Conservation (phyloP, 768 basidiomycete species). For the Leccinum disarticulatum region DNA sequence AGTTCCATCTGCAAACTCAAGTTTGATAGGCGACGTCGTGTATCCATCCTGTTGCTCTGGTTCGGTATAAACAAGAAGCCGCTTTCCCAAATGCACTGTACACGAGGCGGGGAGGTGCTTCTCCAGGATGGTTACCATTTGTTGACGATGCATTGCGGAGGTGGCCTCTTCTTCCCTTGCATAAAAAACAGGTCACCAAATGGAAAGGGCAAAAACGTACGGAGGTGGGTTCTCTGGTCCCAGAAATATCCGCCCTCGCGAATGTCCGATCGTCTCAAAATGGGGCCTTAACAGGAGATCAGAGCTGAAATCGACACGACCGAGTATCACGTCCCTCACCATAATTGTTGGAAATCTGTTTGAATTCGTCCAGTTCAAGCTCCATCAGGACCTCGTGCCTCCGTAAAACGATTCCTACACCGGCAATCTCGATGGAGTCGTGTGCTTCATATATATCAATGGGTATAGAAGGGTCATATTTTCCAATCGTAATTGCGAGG, state of each 20-base stretch:
- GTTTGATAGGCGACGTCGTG: constrained; percentile 17
- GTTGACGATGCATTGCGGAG: constrained; percentile 21
- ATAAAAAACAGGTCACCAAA: neutral
- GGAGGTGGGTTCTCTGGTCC: constrained; percentile 18
- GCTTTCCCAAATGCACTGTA: constrained; percentile 17
- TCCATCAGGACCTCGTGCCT: constrained; percentile 40
- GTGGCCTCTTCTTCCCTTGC: constrained; percentile 4
- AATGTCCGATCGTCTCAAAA: constrained; percentile 28
- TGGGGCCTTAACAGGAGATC: neutral
- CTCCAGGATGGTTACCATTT: constrained; percentile 22
- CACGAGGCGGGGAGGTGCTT: constrained; percentile 18
- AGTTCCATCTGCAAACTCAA: constrained; percentile 19
- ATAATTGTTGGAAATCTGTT: constrained; percentile 12
- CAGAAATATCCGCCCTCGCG: constrained; percentile 33
- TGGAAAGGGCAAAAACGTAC: constrained; percentile 11
- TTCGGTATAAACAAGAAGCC: constrained; percentile 17
- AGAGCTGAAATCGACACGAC: neutral
- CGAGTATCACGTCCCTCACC: constrained; percentile 13
- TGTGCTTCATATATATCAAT: constrained; percentile 49
- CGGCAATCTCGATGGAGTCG: constrained; percentile 36
- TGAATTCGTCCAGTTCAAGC: constrained; percentile 41
- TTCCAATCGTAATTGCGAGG: constrained; percentile 39
- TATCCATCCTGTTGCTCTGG: constrained; percentile 22
- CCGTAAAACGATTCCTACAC: constrained; percentile 48
- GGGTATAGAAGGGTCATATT: constrained; percentile 31